phyloP scores from a whole-genome alignment of 805 yeast species.

The Saccharomycopsis sp. region DNA sequence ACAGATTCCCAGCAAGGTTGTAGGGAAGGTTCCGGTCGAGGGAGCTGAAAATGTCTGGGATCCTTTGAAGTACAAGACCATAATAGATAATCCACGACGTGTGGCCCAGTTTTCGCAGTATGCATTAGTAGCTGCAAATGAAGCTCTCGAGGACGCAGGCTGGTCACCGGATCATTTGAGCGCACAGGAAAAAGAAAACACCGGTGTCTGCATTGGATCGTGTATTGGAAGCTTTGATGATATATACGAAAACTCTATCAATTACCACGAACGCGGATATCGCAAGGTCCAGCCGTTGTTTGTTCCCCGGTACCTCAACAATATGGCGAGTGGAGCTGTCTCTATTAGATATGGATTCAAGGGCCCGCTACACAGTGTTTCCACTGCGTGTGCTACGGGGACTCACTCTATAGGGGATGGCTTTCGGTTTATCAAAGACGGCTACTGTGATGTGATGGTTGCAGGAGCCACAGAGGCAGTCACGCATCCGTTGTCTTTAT shows the following conservation, averaged over 20 bases:
- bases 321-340: slow-evolving; percentile 93
- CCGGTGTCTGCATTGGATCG: slow-evolving; percentile 86
- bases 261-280: slow-evolving; percentile 45
- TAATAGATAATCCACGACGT: slow-evolving; percentile 38
- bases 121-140: slow-evolving; percentile 67
- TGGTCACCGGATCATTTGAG: slow-evolving; percentile 36
- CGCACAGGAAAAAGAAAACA: slow-evolving; percentile 25
- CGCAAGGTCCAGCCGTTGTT: slow-evolving; percentile 77
- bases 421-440: slow-evolving; percentile 65
- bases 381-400: slow-evolving; percentile 98
- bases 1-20: slow-evolving; percentile 61
- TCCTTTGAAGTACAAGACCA: slow-evolving; percentile 41
- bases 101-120: slow-evolving; percentile 70
- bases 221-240: slow-evolving; percentile 88
- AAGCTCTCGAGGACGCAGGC: slow-evolving; percentile 68
- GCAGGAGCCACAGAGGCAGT: slow-evolving; percentile 94
- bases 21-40: slow-evolving; percentile 66
- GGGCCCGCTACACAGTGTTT: slow-evolving; percentile 84
- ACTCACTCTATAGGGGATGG: slow-evolving; percentile 93
- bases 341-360: slow-evolving; percentile 68
- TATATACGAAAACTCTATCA: slow-evolving; percentile 53
- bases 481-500: slow-evolving; percentile 76
- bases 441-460: slow-evolving; percentile 78
- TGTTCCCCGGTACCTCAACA: slow-evolving; percentile 74
- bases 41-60: slow-evolving; percentile 44